Conservation (phyloP, 331 rosid genomes). For the Pyracantha coccinea region DNA sequence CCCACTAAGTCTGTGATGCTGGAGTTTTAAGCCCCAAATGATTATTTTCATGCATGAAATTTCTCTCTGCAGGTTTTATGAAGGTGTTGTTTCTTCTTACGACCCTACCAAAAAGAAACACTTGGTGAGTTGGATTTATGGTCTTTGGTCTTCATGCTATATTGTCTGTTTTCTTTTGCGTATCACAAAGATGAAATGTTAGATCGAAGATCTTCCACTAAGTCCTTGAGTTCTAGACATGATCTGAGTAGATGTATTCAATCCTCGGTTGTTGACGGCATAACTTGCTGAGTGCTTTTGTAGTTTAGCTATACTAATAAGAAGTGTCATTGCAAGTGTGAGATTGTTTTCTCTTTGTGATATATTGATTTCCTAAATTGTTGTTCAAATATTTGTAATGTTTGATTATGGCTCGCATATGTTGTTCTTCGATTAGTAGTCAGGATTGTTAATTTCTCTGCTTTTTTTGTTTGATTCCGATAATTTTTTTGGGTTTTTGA, state of each 20-base stretch:
- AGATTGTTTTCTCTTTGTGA: too few species aligned
- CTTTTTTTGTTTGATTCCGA: too few species aligned
- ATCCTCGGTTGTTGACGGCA: too few species aligned
- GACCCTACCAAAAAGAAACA: conserved; percentile 48
- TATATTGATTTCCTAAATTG: too few species aligned
- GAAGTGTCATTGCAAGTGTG: too few species aligned
- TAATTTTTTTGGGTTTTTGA: too few species aligned
- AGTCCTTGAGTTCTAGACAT: conserved; percentile 17
- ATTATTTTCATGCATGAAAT: background rate
- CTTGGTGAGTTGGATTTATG: conserved; percentile 37
- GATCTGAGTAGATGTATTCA: background rate
- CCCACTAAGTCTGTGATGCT: background rate
- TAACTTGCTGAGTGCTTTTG: too few species aligned
- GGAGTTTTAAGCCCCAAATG: background rate
- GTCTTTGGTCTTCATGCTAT: conserved; percentile 3
- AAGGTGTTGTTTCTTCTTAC: conserved; percentile 47
- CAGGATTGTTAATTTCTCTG: too few species aligned
- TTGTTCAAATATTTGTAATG: too few species aligned
- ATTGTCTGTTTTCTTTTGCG: background rate
- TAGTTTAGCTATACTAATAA: too few species aligned
- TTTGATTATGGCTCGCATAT: too few species aligned
- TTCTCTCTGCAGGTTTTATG: conserved; percentile 58
- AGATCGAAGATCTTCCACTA: background rate
- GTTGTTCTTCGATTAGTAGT: too few species aligned
- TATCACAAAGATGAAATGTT: background rate